These are phyloP conservation scores for Trichoderma asperelloides DNA, from an alignment of 495 filamentous ascomycete species.

Conservation along the genomic window DNA sequence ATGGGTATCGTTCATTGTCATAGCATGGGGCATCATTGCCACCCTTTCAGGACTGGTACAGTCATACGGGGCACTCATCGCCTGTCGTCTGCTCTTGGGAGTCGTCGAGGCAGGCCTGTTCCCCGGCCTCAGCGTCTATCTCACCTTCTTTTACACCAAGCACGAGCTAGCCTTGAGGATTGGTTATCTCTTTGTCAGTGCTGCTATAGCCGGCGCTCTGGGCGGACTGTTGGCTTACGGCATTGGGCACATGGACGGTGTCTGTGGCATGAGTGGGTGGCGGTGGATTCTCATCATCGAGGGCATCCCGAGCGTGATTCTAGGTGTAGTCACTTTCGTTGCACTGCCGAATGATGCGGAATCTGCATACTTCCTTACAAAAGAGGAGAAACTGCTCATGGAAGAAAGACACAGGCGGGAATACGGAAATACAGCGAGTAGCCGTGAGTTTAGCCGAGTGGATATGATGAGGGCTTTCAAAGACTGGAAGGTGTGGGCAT, in stretches of 20 bases:
- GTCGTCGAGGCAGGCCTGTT: slow-evolving; percentile 61
- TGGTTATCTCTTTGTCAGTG: slow-evolving; percentile 66
- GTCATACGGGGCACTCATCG: slow-evolving; percentile 40
- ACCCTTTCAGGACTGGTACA: slow-evolving; percentile 57
- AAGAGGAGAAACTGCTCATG: slow-evolving; percentile 48
- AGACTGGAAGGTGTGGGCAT: slow-evolving; percentile 58
- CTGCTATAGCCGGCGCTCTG: slow-evolving; percentile 66
- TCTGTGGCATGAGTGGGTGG: slow-evolving; percentile 52
- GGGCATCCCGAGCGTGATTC: slow-evolving; percentile 56
- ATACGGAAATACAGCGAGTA: slow-evolving; percentile 50
- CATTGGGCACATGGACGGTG: slow-evolving; percentile 63
- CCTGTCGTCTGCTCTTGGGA: slow-evolving; percentile 54
- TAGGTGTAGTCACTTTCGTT: slow-evolving; percentile 54
- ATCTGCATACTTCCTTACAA: slow-evolving; percentile 51
- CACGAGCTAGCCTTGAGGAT: slow-evolving; percentile 65
- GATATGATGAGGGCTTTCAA: slow-evolving; percentile 41
- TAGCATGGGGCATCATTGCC: slow-evolving; percentile 63
- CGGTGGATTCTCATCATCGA: slow-evolving; percentile 65
- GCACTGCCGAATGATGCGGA: slow-evolving; percentile 57
- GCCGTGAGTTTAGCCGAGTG: slow-evolving; percentile 45
- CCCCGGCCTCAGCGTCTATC: slow-evolving; percentile 58
- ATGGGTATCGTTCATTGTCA: slow-evolving; percentile 57
- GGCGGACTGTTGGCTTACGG: slow-evolving; percentile 68
- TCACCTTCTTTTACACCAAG: slow-evolving; percentile 69
- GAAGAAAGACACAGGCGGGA: slow-evolving; percentile 37